Evolutionary conservation across 2,329 filamentous ascomycete species (phyloP), one percentile per base, ranked within the genome.

Genomic region (Dothistroma septosporum): DNA sequence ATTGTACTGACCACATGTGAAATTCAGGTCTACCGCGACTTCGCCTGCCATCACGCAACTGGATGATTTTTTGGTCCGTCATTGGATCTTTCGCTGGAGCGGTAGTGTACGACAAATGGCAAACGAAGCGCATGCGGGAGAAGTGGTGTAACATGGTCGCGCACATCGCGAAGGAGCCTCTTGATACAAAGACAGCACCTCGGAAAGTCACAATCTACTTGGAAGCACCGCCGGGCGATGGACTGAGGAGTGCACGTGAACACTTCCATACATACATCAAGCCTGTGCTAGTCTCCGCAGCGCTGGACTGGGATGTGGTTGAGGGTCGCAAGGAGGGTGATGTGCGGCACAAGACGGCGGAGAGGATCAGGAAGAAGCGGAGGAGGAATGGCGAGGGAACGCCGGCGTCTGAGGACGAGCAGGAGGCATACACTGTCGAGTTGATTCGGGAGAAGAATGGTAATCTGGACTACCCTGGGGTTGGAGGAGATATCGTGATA

Each of bases 261-360:
- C 92, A 97, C 77, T 99, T 96, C 76, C 88, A 92, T 71, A 91
- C 96, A 74, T 99, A 97, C 73, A 85, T 97, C 48, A 97, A 97
- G 80, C 94, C 94, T 1, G 84, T 99, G 28, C 79, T 99, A 44
- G 90, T 94, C 4, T 89, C 91, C 2, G 93, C 91, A 1, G 92
- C 92, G 0, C 78, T 97, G 72, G 94, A 99, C 75, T 97, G 95
- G 87, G 93, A 97, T 70, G 95, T 97, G 60, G 85, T 97, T 6
- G 93, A 97, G 77, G 94, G 93, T 5, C 82, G 92, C 57, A 87
- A 88, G 73, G 90, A 97, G 78, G 94, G 94, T n/a, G 93, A 99
- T 72, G 85, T 99, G 49, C 82, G 94, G 63, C 92, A 90, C 56
- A 90, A 88, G 14, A 83, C 95, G 52, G 93, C 94, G 28, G 91